phyloP scores from a whole-genome alignment of 225 moss, liverwort and hornwort species.

The Climacium dendroides region DNA sequence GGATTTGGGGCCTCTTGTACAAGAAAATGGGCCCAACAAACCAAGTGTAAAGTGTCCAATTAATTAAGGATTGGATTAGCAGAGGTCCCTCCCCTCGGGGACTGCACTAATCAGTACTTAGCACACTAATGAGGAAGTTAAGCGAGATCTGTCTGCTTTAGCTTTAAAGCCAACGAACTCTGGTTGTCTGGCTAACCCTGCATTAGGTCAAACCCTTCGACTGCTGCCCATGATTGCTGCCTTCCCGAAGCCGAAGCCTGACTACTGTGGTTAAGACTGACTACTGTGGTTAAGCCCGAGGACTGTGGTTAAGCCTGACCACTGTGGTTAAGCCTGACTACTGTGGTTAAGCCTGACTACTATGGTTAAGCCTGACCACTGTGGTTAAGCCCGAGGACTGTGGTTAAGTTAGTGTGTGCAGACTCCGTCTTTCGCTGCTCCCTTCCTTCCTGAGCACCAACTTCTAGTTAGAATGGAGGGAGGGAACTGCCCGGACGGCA shows the following conservation, averaged over 20 bases:
- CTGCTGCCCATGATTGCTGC: background rate
- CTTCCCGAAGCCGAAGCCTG: background rate
- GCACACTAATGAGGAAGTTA: background rate
- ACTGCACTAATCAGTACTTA: background rate
- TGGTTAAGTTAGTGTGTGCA: too few relatives aligned
- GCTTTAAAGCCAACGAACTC: background rate
- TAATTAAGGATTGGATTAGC: background rate
- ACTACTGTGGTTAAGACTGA: background rate
- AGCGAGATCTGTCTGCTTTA: background rate
- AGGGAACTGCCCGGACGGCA: too few relatives aligned
- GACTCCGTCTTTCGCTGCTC: background rate
- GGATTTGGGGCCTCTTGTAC: too few relatives aligned
- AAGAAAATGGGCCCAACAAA: too few relatives aligned
- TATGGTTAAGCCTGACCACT: background rate
- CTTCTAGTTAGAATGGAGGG: too few relatives aligned
- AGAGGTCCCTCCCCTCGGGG: background rate
- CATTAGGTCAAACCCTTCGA: background rate
- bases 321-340: background rate
- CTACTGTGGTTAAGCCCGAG: background rate
- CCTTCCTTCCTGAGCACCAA: background rate
- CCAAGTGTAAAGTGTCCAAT: too few relatives aligned
- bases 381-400: background rate
- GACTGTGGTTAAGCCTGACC: too few relatives aligned
- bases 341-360: background rate
- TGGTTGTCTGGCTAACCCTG: background rate